Evolutionary conservation across 2,329 filamentous ascomycete species (phyloP), one percentile per base, ranked within the genome.

Genomic region (Uncinocarpus reesii): DNA sequence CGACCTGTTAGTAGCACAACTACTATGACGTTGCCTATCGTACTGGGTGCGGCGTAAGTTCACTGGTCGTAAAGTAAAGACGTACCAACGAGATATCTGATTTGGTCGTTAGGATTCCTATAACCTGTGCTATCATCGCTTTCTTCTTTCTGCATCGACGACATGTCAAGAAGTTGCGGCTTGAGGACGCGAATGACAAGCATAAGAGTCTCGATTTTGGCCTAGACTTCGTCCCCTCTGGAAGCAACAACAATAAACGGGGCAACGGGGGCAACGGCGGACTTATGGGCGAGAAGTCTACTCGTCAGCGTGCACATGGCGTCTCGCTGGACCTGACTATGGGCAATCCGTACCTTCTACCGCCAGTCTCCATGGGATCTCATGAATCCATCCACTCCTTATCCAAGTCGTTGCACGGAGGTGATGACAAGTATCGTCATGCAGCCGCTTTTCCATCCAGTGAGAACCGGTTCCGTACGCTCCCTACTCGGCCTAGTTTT

Each of bases 151-250:
- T 98, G 29, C 89, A 95, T 62, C 79, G 86, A 45, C 78, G 86
- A 63, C 84, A 87, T 59, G 68, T 85, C 32, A 79, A 77, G 62
- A 87, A 80, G 59, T 74, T 87, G 54, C 73, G 74, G 48, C 70
- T 74, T 50, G 92, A 98, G 68, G 92, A 98, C 68, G 75, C 77
- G 15, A 80, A 84, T 53, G 89, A 95, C 65, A 86, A 86, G 56
- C 86, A 93, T 66, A 89, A 84, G 61, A 92, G 87, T 0, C 76
- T 96, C 61, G 92, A 98, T 65, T 98, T 95, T 62, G 92, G 92
- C 29, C 68, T 95, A 61, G 86, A 83, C 49, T 65, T 71, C 26
- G 65, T 71, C 5, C 55, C 56, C 31, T 52, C 61, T 31, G 45
- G 28, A 16, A 54, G 60, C 48, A 34, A 50, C 51, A 53, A 55